phyloP scores from a whole-genome alignment of 257 asterid genomes.

The Scutellaria barbata region DNA sequence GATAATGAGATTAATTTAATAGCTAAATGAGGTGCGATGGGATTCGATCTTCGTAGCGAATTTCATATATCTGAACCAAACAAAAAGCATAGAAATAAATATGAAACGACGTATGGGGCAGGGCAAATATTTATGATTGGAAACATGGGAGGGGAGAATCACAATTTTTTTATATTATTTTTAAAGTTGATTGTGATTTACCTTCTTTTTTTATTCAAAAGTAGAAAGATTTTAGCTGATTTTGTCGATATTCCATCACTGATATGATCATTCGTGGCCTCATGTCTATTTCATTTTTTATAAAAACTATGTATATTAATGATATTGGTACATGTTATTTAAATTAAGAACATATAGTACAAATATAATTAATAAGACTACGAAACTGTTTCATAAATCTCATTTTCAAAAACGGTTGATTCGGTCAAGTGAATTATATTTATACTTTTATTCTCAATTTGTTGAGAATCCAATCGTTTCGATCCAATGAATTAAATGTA shows the following conservation, averaged over 20 bases:
- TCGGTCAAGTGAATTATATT: too few relatives aligned
- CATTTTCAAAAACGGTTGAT: too few relatives aligned
- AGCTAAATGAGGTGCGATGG: conserved; percentile 26
- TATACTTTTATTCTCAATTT: too few relatives aligned
- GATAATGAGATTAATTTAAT: not conserved
- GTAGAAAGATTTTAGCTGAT: conserved; percentile 33
- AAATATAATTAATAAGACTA: too few relatives aligned
- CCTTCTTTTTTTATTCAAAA: not conserved
- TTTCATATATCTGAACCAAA: conserved; percentile 33
- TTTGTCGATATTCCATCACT: conserved; percentile 29
- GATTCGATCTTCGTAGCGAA: conserved; percentile 22
- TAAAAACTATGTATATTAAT: too few relatives aligned
- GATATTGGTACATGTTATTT: too few relatives aligned
- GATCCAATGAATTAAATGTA: too few relatives aligned
- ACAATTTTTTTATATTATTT: not conserved
- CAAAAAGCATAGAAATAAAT: conserved; percentile 44
- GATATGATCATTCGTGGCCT: conserved; percentile 31
- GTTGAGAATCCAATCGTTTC: too few relatives aligned
- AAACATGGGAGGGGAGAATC: not conserved
- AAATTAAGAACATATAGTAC: too few relatives aligned
- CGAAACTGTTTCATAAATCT: too few relatives aligned
- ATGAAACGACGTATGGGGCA: conserved; percentile 33
- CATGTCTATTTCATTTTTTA: not conserved
- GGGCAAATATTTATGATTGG: conserved; percentile 21
- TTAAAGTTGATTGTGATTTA: conserved; percentile 21